Conservation (phyloP, 2,329 filamentous ascomycete species). For the Knoxdaviesia proteae region DNA sequence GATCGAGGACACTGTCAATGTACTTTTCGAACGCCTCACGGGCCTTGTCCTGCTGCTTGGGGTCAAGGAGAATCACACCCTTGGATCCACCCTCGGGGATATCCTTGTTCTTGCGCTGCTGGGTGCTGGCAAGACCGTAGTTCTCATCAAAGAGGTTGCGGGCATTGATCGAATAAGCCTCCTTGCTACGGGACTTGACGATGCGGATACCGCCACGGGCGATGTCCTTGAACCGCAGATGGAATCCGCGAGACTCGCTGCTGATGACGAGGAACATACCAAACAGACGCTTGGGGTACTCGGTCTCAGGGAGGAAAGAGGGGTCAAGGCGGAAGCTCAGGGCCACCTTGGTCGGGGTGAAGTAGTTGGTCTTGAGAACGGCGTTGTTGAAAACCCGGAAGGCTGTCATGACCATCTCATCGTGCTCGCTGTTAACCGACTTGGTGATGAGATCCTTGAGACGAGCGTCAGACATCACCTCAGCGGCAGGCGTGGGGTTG, state of each 20-base stretch:
- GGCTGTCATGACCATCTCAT: constrained; percentile 92
- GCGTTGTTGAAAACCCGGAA: constrained; percentile 91
- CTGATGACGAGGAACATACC: constrained; percentile 98
- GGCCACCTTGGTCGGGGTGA: constrained; percentile 92
- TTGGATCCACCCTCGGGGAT: constrained; percentile 97
- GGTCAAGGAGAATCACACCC: constrained; percentile 86
- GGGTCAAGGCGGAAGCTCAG: constrained; percentile 90
- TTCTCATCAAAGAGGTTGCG: constrained; percentile 96
- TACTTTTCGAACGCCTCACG: constrained; percentile 96
- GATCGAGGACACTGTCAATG: constrained; percentile 93
- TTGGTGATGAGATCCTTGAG: constrained; percentile 56
- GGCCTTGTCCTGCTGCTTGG: constrained; percentile 83
- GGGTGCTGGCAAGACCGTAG: constrained; percentile 92
- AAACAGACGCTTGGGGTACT: constrained; percentile 85
- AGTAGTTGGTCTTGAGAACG: constrained; percentile 94
- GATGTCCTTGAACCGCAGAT: constrained; percentile 92
- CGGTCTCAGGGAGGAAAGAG: constrained; percentile 67
- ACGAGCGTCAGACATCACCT: constrained; percentile 55
- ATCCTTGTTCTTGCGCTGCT: constrained; percentile 99
- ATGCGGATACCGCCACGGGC: constrained; percentile 94
- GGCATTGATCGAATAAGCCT: constrained; percentile 90
- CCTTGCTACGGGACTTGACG: constrained; percentile 91
- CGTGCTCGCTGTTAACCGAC: constrained; percentile 78
- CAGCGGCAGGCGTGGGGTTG: constrained; percentile 29
- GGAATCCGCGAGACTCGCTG: constrained; percentile 91